phyloP scores from a whole-genome alignment of 345 rosid species.

The Syzygium jambos region DNA sequence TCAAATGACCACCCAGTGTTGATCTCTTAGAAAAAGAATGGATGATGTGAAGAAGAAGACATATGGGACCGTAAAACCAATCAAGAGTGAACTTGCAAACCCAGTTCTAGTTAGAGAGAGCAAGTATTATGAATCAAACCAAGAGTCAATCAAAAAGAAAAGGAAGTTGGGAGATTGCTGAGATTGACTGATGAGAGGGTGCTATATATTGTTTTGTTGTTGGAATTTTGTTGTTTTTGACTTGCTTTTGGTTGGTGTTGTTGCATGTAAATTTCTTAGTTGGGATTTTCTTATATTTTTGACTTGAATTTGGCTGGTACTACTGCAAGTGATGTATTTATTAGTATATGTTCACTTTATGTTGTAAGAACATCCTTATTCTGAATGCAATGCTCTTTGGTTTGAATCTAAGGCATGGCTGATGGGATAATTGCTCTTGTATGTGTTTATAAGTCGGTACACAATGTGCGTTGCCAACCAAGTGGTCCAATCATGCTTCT shows the following conservation, averaged over 20 bases:
- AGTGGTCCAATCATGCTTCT: not conserved
- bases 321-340: no score
- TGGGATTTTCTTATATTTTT: not conserved
- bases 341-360: not conserved
- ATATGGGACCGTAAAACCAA: not conserved
- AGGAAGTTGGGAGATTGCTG: not conserved
- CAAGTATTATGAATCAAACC: not conserved
- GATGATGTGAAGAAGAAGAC: not conserved
- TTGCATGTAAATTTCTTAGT: no score
- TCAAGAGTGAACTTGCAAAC: not conserved
- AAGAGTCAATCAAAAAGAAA: not conserved
- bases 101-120: not conserved
- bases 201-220: not conserved
- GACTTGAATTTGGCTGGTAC: not conserved
- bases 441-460: not conserved
- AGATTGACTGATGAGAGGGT: not conserved
- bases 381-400: not conserved
- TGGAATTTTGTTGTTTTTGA: fast-evolving
- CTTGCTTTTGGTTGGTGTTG: not conserved
- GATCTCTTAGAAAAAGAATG: not conserved
- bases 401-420: not conserved
- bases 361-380: not conserved
- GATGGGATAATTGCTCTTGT: not conserved
- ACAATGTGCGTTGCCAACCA: not conserved
- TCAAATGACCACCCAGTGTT: not conserved